Percentiles rank a stretch among this genome's conserved stretches.
phyloP scores from a whole-genome alignment of 768 basidiomycete genomes.

The Pisolithus orientalis region DNA sequence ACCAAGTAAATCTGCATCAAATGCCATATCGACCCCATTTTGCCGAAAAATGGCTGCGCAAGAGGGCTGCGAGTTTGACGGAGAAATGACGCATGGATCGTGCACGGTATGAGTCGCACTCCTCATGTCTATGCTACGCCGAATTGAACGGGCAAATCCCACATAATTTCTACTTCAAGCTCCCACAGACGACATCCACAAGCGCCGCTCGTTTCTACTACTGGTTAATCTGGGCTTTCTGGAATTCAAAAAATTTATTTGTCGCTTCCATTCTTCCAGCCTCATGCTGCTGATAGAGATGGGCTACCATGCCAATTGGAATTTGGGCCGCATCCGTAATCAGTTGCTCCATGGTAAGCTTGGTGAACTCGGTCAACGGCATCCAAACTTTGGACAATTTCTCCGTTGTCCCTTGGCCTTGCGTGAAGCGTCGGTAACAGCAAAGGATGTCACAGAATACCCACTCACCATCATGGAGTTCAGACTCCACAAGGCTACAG shows the following conservation, averaged over 20 bases:
- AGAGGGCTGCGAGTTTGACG: too few relatives aligned
- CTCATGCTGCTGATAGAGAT: conserved; percentile 20
- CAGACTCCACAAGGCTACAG: conserved; percentile 51
- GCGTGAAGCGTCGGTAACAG: conserved; percentile 32
- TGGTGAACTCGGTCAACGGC: conserved; percentile 44
- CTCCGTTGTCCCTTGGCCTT: conserved; percentile 48
- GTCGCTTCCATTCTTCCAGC: conserved; percentile 21
- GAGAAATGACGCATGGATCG: too few relatives aligned
- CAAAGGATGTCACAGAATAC: conserved; percentile 5
- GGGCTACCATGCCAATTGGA: conserved; percentile 15
- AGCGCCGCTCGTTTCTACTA: too few relatives aligned
- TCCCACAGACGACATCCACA: too few relatives aligned
- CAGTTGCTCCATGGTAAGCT: conserved; percentile 33
- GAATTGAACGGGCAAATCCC: too few relatives aligned
- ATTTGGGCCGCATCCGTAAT: conserved; percentile 28
- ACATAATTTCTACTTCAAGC: too few relatives aligned
- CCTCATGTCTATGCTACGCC: too few relatives aligned
- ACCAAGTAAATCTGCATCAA: too few relatives aligned
- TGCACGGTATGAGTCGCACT: too few relatives aligned
- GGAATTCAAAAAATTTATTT: neutral
- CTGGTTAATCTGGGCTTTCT: neutral
- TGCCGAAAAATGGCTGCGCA: too few relatives aligned
- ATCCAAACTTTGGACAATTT: conserved; percentile 49
- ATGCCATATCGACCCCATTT: too few relatives aligned
- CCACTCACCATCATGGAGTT: conserved; percentile 48